Percentiles rank a stretch among this genome's conserved stretches.
phyloP scores from a whole-genome alignment of 2,329 filamentous ascomycete species.

The Leptoxyphium fumago region DNA sequence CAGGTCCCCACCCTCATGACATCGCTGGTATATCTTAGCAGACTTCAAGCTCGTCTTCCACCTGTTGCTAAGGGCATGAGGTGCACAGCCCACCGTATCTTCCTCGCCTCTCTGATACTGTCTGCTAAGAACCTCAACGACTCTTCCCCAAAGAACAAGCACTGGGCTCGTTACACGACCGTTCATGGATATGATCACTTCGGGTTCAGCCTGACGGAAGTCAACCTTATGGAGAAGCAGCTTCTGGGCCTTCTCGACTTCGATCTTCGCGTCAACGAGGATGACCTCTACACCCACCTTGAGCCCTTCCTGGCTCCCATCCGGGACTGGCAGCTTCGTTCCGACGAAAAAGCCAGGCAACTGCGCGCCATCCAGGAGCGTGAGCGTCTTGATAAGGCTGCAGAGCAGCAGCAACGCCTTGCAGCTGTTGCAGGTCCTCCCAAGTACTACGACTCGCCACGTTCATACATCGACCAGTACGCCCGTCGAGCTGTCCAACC shows the following conservation, averaged over 20 bases:
- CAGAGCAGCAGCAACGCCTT: slow-evolving; percentile 23
- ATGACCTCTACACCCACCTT: slow-evolving; percentile 76
- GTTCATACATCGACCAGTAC: slow-evolving; percentile 15
- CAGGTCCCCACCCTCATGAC: slow-evolving; percentile 97
- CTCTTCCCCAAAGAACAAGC: slow-evolving; percentile 98
- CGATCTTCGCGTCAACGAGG: slow-evolving; percentile 73
- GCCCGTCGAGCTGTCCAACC: slow-evolving; percentile 15
- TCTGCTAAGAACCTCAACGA: slow-evolving; percentile 97
- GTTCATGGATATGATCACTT: slow-evolving; percentile 62
- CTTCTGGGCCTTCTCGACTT: slow-evolving; percentile 87
- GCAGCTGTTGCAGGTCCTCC: slow-evolving; percentile 11
- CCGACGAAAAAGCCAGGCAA: slow-evolving; percentile 38
- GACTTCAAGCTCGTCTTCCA: slow-evolving; percentile 71
- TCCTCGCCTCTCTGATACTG: slow-evolving; percentile 71
- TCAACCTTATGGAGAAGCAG: slow-evolving; percentile 99
- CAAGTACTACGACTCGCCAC: slow-evolving; percentile 23
- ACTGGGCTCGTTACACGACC: slow-evolving; percentile 89
- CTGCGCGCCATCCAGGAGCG: slow-evolving; percentile 17
- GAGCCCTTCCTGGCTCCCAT: slow-evolving; percentile 82
- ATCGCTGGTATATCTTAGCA: slow-evolving; percentile 79
- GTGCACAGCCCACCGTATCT: slow-evolving; percentile 95
- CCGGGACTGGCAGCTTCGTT: slow-evolving; percentile 42
- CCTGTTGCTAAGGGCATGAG: slow-evolving; percentile 91
- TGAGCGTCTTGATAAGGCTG: slow-evolving; percentile 21
- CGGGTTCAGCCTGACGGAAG: slow-evolving; percentile 85